A percentile compares a stretch with the other conserved stretches of the same genome.
phyloP scores from a whole-genome alignment of 805 yeast genomes.

The Metschnikowia matae region DNA sequence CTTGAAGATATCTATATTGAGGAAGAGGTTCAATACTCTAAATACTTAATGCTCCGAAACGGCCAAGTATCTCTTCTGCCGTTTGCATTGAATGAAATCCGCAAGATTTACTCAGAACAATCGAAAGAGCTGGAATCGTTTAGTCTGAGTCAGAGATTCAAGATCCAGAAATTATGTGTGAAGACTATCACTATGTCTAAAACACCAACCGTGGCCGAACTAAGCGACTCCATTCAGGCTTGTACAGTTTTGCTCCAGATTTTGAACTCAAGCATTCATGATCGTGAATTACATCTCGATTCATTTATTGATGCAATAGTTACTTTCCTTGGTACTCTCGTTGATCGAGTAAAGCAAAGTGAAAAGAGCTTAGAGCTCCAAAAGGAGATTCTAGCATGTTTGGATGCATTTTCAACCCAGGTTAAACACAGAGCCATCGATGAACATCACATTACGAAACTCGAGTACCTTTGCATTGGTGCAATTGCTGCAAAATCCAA shows the following conservation, averaged over 20 bases:
- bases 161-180: slow-evolving; percentile 26
- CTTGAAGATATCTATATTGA: neutral
- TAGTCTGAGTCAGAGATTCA: slow-evolving; percentile 14
- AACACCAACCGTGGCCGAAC: slow-evolving; percentile 17
- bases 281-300: slow-evolving; percentile 45
- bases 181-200: slow-evolving; percentile 22
- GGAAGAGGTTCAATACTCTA: neutral
- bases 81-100: slow-evolving; percentile 6
- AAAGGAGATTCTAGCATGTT: slow-evolving; percentile 2
- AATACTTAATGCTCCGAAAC: neutral
- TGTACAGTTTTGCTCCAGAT: slow-evolving; percentile 37
- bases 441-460: slow-evolving; percentile 51
- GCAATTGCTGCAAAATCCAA: slow-evolving; percentile 38
- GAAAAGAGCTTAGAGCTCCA: neutral
- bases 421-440: slow-evolving; percentile 21
- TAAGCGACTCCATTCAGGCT: slow-evolving; percentile 26
- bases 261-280: slow-evolving; percentile 37
- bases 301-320: slow-evolving; percentile 39
- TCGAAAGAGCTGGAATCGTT: slow-evolving; percentile 19
- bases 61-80: neutral
- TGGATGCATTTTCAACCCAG: slow-evolving; percentile 15
- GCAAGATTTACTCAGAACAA: neutral
- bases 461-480: slow-evolving; percentile 50
- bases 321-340: slow-evolving; percentile 31
- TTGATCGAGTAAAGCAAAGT: slow-evolving; percentile 26